Base-by-base conservation (phyloP, 257 asterid species). In the Solanum habrochaites region DNA sequence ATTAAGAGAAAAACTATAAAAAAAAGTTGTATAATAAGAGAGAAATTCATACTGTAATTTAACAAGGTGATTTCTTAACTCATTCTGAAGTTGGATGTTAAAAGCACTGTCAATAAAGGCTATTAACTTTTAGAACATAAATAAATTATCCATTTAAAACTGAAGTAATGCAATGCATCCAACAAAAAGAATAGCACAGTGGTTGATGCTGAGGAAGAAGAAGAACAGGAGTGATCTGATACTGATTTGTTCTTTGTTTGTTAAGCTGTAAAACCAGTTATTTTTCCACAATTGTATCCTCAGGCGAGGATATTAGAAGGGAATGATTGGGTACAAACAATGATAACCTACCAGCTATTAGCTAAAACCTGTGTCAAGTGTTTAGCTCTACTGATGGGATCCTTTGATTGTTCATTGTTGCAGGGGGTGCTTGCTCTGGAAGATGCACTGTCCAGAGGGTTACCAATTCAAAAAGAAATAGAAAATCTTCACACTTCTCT, bases 351-450 rank as follows among this genome's bases (percentile, higher is more conserved):
- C 58, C 9, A 6, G 3, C 47, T n/a, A 39, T 39, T 39, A 37
- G 81, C 81, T 10, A 32, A 39, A 40, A 39, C 56, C 52, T 74
- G 82, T 23, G 25, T 11, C n/a, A 37, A 37, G 52, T 74, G 31
- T 39, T 37, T 39, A 21, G 32, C 56, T 56, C 64, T 40, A 74
- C 4, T 8, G 32, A 74, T 14, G 56, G 49, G 82, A 74, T 11
- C 82, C 32, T 74, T 74, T 40, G 32, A 74, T 74, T 40, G 32
- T 74, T 72, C 49, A 35, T 23, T 35, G 69, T 90, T 88, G 90
- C 93, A 96, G 99, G 95, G 98, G 75, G 96, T 97, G 71, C 94
- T 96, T 64, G 96, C 98, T 86, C 86, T 96, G 87, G 99, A 96
- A 90, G 98, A 96, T 89, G 94, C 98, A 86, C 90, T 96, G 86